phyloP scores from a whole-genome alignment of 345 rosid species.

The Limnanthes douglasii region DNA sequence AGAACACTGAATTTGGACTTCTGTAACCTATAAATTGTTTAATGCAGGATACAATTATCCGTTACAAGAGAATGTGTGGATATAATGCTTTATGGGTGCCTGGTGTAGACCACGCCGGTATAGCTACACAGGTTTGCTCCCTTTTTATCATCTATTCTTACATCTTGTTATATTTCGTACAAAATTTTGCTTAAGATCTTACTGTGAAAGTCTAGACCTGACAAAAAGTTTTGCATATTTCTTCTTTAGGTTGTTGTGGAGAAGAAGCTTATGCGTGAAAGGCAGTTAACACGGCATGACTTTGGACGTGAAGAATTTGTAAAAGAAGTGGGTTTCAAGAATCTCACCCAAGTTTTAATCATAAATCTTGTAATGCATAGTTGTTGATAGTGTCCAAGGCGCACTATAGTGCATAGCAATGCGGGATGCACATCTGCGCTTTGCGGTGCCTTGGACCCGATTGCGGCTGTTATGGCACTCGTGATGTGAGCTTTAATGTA shows the following conservation, averaged over 20 bases:
- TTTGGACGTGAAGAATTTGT: conserved; percentile 79
- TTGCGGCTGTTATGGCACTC: too few species aligned
- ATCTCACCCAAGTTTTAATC: conserved; percentile 4
- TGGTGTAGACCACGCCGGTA: conserved; percentile 95
- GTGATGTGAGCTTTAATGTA: too few species aligned
- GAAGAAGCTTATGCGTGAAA: conserved; percentile 82
- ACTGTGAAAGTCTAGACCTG: not conserved
- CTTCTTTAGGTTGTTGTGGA: conserved; percentile 77
- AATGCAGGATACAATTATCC: conserved; percentile 74
- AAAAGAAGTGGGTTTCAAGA: conserved; percentile 42
- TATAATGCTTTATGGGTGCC: conserved; percentile 93
- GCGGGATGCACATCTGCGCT: too few species aligned
- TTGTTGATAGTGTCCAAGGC: too few species aligned
- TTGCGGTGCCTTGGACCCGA: too few species aligned
- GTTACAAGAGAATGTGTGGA: conserved; percentile 95
- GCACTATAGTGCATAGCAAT: too few species aligned
- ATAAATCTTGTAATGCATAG: too few species aligned
- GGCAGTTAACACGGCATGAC: conserved; percentile 65
- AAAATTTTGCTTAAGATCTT: not conserved
- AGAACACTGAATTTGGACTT: not conserved
- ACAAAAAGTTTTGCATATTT: not conserved
- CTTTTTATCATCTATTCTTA: not conserved
- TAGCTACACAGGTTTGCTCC: conserved; percentile 78
- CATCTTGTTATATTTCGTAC: not conserved
- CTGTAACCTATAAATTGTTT: not conserved